Evolutionary conservation across 2,329 filamentous ascomycete genomes (phyloP).

Genomic region (Bipolaris gigantea): DNA sequence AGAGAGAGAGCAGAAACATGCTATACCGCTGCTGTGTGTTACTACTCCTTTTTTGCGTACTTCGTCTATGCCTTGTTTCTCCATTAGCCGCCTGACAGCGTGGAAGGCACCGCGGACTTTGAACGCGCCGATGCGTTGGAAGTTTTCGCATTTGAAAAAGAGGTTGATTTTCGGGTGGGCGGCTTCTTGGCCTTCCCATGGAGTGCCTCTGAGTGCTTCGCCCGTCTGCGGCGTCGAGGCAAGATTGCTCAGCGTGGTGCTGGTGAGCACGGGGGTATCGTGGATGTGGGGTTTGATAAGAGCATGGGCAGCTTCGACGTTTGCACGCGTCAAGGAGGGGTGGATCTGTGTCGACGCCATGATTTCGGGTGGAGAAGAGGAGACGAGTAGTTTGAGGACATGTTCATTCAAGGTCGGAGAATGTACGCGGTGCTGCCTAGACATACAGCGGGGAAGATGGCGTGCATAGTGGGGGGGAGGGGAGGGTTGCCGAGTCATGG

Average conservation of each 20-base stretch:
- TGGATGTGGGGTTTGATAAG: constrained; percentile 78
- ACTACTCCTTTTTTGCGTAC: constrained; percentile 69
- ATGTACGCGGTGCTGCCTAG: background rate
- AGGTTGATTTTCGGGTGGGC: constrained; percentile 69
- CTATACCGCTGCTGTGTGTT: constrained; percentile 85
- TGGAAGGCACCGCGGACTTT: constrained; percentile 91
- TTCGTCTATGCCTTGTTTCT: constrained; percentile 51
- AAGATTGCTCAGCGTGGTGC: constrained; percentile 70
- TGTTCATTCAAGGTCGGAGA: constrained; percentile 2
- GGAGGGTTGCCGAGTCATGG: background rate
- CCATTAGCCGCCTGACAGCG: constrained; percentile 71
- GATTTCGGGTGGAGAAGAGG: background rate
- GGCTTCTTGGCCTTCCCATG: constrained; percentile 59
- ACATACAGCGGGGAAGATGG: background rate
- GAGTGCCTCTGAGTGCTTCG: constrained; percentile 58
- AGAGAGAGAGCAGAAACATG: constrained; percentile 43
- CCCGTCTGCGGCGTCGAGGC: constrained; percentile 70
- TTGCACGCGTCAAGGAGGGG: constrained; percentile 68
- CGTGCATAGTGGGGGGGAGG: background rate
- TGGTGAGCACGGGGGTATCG: constrained; percentile 80
- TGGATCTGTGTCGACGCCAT: constrained; percentile 25
- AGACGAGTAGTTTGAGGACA: constrained; percentile 1
- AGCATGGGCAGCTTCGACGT: constrained; percentile 70
- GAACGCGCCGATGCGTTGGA: constrained; percentile 88
- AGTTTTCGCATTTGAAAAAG: constrained; percentile 96